Percentiles rank a stretch among this genome's conserved stretches.
These are phyloP conservation scores for Buddleja alternifolia DNA, from an alignment of 257 asterid species.

Conservation along the genomic window DNA sequence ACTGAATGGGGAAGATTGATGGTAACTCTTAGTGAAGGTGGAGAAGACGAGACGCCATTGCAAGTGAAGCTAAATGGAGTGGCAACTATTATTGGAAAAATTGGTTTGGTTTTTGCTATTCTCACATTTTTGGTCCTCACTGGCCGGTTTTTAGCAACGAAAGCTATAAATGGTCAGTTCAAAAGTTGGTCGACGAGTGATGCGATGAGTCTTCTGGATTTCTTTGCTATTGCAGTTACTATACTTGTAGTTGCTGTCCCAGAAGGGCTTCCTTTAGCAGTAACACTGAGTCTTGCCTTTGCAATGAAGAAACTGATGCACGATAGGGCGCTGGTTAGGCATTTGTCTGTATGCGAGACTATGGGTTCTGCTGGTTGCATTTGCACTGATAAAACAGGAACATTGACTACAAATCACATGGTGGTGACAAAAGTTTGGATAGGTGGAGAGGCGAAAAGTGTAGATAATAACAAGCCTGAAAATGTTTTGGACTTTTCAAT, in stretches of 20 bases:
- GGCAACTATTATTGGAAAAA: slow-evolving; percentile 77
- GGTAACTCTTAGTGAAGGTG: slow-evolving; percentile 69
- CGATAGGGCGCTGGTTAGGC: slow-evolving; percentile 66
- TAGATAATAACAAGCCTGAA: slow-evolving; percentile 36
- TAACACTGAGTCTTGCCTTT: slow-evolving; percentile 78
- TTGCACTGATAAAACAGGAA: slow-evolving; percentile 86
- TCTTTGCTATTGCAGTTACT: slow-evolving; percentile 77
- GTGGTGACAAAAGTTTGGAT: slow-evolving; percentile 64
- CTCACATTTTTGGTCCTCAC: slow-evolving; percentile 69
- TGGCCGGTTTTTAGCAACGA: slow-evolving; percentile 44
- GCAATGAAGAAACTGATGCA: slow-evolving; percentile 88
- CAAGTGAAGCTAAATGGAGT: slow-evolving; percentile 87
- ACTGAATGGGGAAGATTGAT: slow-evolving; percentile 85
- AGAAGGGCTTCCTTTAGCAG: slow-evolving; percentile 86
- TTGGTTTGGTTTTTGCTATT: slow-evolving; percentile 66
- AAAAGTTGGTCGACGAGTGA: slow-evolving; percentile 50
- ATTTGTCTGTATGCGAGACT: slow-evolving; percentile 80
- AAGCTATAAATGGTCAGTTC: slow-evolving; percentile 47
- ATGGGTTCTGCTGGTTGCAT: slow-evolving; percentile 87
- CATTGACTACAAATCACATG: slow-evolving; percentile 84
- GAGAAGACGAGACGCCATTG: slow-evolving; percentile 78
- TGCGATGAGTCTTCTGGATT: slow-evolving; percentile 52
- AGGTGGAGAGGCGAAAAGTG: slow-evolving; percentile 56
- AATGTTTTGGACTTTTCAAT: slow-evolving; percentile 33
- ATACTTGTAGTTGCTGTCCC: slow-evolving; percentile 89